phyloP scores from a whole-genome alignment of 2,329 filamentous ascomycete species.

The Sarocladiaceae sp. region DNA sequence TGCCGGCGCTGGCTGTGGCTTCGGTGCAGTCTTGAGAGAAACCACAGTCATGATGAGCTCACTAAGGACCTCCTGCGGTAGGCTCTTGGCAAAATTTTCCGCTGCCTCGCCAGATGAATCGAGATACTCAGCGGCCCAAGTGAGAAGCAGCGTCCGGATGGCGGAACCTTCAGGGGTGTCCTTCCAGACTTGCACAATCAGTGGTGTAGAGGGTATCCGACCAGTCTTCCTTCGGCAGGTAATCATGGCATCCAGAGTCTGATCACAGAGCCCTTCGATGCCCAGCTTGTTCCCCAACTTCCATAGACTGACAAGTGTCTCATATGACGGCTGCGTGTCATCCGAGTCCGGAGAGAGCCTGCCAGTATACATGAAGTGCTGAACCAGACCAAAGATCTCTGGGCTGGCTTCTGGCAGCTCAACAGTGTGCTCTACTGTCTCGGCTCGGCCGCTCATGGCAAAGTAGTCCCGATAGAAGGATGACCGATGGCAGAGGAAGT shows the following conservation, averaged over 20 bases:
- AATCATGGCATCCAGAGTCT: constrained; percentile 50
- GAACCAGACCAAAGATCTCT: constrained; percentile 48
- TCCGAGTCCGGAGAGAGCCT: constrained; percentile 36
- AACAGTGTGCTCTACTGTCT: constrained; percentile 43
- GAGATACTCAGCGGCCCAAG: constrained; percentile 60
- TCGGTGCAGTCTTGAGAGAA: constrained; percentile 31
- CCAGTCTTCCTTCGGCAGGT: constrained; percentile 47
- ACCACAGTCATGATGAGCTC: constrained; percentile 59
- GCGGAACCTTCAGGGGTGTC: constrained; percentile 55
- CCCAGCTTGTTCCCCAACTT: constrained; percentile 46
- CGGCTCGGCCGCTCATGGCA: constrained; percentile 20
- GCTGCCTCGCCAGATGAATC: constrained; percentile 47
- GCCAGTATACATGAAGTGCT: constrained; percentile 49
- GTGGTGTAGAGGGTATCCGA: constrained; percentile 50
- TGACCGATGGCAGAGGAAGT: constrained; percentile 50
- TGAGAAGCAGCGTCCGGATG: constrained; percentile 50
- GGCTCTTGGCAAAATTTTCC: constrained; percentile 49
- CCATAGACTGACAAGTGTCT: constrained; percentile 49
- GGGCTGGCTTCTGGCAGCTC: constrained; percentile 40
- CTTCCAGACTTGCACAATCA: constrained; percentile 56
- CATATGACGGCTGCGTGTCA: constrained; percentile 40
- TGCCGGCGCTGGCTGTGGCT: constrained; percentile 15
- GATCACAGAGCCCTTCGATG: constrained; percentile 50
- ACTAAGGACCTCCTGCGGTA: constrained; percentile 56
- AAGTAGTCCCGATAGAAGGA: constrained; percentile 42